phyloP scores from a whole-genome alignment of 805 yeast genomes.

The Metschnikowia anglica region DNA sequence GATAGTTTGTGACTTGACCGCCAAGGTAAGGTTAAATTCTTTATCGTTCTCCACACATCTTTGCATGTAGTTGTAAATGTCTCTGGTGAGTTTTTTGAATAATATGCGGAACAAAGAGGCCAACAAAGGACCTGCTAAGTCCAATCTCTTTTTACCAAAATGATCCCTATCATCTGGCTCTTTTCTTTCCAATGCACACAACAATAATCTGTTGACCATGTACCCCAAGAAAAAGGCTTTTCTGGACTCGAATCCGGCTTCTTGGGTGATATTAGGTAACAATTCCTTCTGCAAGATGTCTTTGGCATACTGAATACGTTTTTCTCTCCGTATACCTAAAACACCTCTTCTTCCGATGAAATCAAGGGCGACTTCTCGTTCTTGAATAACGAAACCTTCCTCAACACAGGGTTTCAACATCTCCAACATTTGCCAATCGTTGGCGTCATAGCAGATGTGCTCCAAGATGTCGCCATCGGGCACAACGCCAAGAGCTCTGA shows the following conservation, averaged over 20 bases:
- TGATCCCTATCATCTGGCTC: slow-evolving; percentile 99
- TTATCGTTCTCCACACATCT: slow-evolving; percentile 97
- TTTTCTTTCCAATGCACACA: slow-evolving; percentile 95
- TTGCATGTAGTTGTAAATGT: slow-evolving; percentile 97
- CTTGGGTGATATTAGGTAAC: slow-evolving; percentile 95
- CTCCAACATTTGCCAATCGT: slow-evolving; percentile 99
- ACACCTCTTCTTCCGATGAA: slow-evolving; percentile 98
- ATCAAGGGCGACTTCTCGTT: slow-evolving; percentile 96
- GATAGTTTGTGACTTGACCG: slow-evolving; percentile 94
- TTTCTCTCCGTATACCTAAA: slow-evolving; percentile 92
- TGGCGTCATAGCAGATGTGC: slow-evolving; percentile 96
- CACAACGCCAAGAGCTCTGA: slow-evolving; percentile 96
- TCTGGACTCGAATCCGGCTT: slow-evolving; percentile 94
- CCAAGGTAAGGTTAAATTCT: slow-evolving; percentile 93
- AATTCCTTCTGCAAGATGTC: slow-evolving; percentile 96
- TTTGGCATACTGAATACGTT: slow-evolving; percentile 96
- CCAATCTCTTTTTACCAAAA: slow-evolving; percentile 97
- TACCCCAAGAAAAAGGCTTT: slow-evolving; percentile 97
- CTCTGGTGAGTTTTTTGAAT: slow-evolving; percentile 92
- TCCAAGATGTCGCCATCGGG: slow-evolving; percentile 99
- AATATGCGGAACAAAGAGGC: slow-evolving; percentile 93
- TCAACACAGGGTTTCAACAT: slow-evolving; percentile 99
- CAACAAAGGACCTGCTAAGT: slow-evolving; percentile 95
- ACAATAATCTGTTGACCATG: slow-evolving; percentile 91
- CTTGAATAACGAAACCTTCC: slow-evolving; percentile 97